phyloP scores from a whole-genome alignment of 768 basidiomycete genomes.

The Termitomyces bulborhizus region DNA sequence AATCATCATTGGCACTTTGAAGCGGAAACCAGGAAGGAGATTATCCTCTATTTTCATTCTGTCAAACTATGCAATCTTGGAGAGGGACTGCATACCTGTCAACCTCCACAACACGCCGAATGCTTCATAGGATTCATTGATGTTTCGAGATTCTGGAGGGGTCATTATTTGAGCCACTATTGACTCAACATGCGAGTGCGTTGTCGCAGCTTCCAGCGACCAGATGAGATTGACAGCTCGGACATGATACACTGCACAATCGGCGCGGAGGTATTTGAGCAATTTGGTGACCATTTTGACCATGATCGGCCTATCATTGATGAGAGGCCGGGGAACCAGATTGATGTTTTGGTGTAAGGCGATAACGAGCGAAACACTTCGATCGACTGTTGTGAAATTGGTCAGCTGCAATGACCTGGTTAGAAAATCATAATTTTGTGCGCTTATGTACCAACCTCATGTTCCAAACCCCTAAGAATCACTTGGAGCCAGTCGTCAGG shows the following conservation, averaged over 20 bases:
- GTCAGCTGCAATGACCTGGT: slow-evolving; percentile 31
- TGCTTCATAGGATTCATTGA: slow-evolving; percentile 66
- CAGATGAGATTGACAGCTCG: slow-evolving; percentile 81
- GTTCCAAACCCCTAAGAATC: slow-evolving; percentile 47
- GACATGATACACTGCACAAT: slow-evolving; percentile 68
- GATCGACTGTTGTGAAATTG: slow-evolving; percentile 67
- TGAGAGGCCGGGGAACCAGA: slow-evolving; percentile 44
- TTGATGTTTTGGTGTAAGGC: slow-evolving; percentile 44
- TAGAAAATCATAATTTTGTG: neutral
- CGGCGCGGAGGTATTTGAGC: slow-evolving; percentile 64
- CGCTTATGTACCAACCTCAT: slow-evolving; percentile 38
- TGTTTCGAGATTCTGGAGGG: slow-evolving; percentile 38
- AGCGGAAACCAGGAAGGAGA: slow-evolving; percentile 71
- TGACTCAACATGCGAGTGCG: slow-evolving; percentile 65
- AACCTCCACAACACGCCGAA: slow-evolving; percentile 93
- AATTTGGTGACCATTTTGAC: slow-evolving; percentile 62
- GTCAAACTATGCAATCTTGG: neutral
- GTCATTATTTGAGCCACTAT: slow-evolving; percentile 71
- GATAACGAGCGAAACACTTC: slow-evolving; percentile 49
- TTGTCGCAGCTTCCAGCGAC: slow-evolving; percentile 57
- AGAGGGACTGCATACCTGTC: slow-evolving; percentile 46
- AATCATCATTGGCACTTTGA: slow-evolving; percentile 83
- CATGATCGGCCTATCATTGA: slow-evolving; percentile 53
- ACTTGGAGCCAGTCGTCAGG: slow-evolving; percentile 56
- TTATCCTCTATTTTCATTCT: slow-evolving; percentile 57